Conservation (phyloP, 2,329 filamentous ascomycete genomes). For the Aspergillus sp. region DNA sequence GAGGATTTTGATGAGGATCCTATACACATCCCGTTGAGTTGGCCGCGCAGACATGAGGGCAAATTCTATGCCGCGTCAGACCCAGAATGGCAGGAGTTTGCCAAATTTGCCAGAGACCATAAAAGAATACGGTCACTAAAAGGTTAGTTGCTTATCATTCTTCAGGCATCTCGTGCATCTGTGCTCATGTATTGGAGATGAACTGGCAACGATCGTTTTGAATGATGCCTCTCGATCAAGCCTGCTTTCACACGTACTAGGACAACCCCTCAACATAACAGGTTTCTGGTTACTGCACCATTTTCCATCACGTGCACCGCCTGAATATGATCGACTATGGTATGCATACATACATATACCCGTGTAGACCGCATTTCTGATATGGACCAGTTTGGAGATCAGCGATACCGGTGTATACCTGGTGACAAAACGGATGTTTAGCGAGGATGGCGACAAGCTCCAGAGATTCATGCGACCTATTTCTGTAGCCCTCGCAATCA, state of each 20-base stretch:
- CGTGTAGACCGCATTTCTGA: constrained; percentile 5
- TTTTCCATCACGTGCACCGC: constrained; percentile 54
- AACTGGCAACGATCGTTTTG: constrained; percentile 41
- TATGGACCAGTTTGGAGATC: constrained; percentile 21
- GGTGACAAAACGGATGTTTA: constrained; percentile 20
- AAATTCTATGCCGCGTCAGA: constrained; percentile 36
- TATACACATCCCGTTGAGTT: constrained; percentile 57
- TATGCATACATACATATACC: constrained; percentile 30
- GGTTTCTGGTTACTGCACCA: constrained; percentile 56
- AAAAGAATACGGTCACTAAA: constrained; percentile 44
- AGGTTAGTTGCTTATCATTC: constrained; percentile 19
- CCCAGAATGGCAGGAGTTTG: constrained; percentile 58
- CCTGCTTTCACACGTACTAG: constrained; percentile 40
- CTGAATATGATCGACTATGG: constrained; percentile 55
- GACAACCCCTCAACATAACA: constrained; percentile 44
- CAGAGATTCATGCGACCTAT: constrained; percentile 24
- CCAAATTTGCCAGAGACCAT: constrained; percentile 51
- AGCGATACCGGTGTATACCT: constrained; percentile 19
- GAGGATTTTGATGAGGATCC: constrained; percentile 35
- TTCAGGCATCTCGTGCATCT: background rate
- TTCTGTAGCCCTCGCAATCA: constrained; percentile 25
- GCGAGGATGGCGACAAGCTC: constrained; percentile 25
- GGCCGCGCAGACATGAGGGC: constrained; percentile 30
- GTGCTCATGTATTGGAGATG: constrained; percentile 28
- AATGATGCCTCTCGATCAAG: constrained; percentile 39